Base-by-base conservation (phyloP, 306 rosid genomes). In the Inga leiocalycina region DNA sequence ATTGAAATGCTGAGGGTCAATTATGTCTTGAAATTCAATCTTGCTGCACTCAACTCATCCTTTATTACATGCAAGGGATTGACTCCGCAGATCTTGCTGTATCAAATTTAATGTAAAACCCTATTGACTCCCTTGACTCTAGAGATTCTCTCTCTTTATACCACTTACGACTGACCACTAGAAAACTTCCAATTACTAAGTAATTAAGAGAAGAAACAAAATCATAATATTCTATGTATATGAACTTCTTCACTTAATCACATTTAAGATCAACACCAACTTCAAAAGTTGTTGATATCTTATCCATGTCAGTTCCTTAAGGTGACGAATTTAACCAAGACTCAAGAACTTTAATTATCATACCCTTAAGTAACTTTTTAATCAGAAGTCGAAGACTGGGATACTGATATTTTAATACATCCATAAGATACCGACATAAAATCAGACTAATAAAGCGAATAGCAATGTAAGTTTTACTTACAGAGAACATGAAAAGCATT, bases 401-500 rank as follows among this genome's bases (percentile, higher is more conserved):
- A 15, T 49, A 66, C 62, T 34, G 49, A 70, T 5, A 71, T 2
- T 39, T 48, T n/a, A 15, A 74, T 24, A 65, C 8, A 4, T 71
- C 44, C 59, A 45, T 69, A 68, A 48, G 61, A 49, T 4, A 8
- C 44, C 10, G 6, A 34, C 4, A 76, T 39, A 77, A 6, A 39
- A 71, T n/a, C 44, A 44, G 71, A 61, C 30, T 34, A 30, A 37
- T 56, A 3, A 11, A 66, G 48, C 17, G 20, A 56, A 24, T 69
- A 77, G 72, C 30, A 57, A 37, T 20, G 0, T 3, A 46, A 46
- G 56, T 77, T 20, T 59, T 14, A 86, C 98, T 91, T 79, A 95
- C 98, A 69, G 93, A 89, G 93, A 95, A 95, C 98, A 95, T 93
- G 90, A 93, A 91, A 41, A 95, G 93, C 94, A 93, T 81, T 84